Evolutionary conservation across 768 basidiomycete species (phyloP), one percentile per base, ranked within the genome.

Genomic region (Pisolithus microcarpus): DNA sequence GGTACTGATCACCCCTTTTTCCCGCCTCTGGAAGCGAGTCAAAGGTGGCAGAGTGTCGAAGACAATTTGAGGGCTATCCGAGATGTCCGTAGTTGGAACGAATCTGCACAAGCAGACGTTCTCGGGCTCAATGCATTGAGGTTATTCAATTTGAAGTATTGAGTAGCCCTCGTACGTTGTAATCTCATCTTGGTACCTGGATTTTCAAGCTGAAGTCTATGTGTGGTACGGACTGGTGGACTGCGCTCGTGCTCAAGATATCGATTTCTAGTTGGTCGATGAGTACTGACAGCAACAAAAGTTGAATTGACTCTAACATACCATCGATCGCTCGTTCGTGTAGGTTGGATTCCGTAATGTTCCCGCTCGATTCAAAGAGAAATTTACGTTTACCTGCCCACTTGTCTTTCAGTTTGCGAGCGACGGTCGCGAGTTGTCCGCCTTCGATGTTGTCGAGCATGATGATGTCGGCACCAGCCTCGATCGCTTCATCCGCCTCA

Each of bases 161-260:
- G 56, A 65, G 18, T 58, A 63, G 31, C 10, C 26, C 28, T 48
- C 38, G 24, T 43, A 38, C 38, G 43, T 7, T 54, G 48, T 52
- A 23, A 44, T 39, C 50, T 62, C 61, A 64, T 56, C 74, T 74
- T 9, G 80, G 77, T 58, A 77, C 77, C 69, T 94, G 92, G 54
- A 98, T 85, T 78, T 98, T 98, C 61, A 99, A 75, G 61, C 92
- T 96, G 67, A 94, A 99, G 66, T 98, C 96, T 55, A 98, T 84
- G 62, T 96, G 93, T 57, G 82, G 90, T 23, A 90, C 91, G 1
- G 88, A 90, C 67, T 97, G 91, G 58, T 94, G 92, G 23, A 93
- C 88, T 8, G 75, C 79, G 53, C 90, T 93, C 38, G 91, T 93
- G 71, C 93, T 88, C 67, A 96, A 60, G 61, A 98, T 94, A 65